Conservation (phyloP, 2,329 filamentous ascomycete genomes). For the Aspergillus glaucus region DNA sequence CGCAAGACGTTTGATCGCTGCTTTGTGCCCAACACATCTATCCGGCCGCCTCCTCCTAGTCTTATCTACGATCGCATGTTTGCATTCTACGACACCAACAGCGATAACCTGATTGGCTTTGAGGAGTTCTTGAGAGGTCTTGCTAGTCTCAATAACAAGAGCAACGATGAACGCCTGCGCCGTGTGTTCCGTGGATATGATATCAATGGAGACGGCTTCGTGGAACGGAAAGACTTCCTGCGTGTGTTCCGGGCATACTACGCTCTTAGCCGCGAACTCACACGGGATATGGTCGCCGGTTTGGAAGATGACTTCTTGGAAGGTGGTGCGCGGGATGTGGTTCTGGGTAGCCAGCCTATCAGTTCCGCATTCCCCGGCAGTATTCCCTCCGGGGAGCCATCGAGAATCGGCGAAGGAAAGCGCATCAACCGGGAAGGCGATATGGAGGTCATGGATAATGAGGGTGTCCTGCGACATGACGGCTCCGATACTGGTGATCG, state of each 20-base stretch:
- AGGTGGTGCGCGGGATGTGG: slow-evolving; percentile 67
- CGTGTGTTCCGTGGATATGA: slow-evolving; percentile 87
- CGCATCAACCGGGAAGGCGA: slow-evolving; percentile 57
- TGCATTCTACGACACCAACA: slow-evolving; percentile 88
- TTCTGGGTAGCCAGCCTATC: slow-evolving; percentile 67
- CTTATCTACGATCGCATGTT: slow-evolving; percentile 96
- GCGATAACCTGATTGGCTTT: slow-evolving; percentile 84
- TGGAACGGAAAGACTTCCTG: slow-evolving; percentile 79
- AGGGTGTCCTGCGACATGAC: slow-evolving; percentile 55
- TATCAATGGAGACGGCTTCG: slow-evolving; percentile 77
- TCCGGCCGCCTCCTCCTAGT: slow-evolving; percentile 71
- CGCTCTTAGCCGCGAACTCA: slow-evolving; percentile 81
- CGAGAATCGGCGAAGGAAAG: slow-evolving; percentile 62
- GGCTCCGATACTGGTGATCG: slow-evolving; percentile 55
- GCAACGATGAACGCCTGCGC: slow-evolving; percentile 59
- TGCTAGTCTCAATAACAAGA: slow-evolving; percentile 55
- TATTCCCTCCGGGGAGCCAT: slow-evolving; percentile 58
- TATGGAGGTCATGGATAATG: slow-evolving; percentile 56
- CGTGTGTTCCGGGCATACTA: slow-evolving; percentile 92
- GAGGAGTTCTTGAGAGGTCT: slow-evolving; percentile 83
- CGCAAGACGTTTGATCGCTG: slow-evolving; percentile 88
- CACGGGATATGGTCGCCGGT: slow-evolving; percentile 71
- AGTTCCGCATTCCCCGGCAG: slow-evolving; percentile 70
- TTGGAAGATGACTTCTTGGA: slow-evolving; percentile 73
- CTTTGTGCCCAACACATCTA: slow-evolving; percentile 77